phyloP scores from a whole-genome alignment of 2,329 filamentous ascomycete genomes.

The Fusarium graminum region DNA sequence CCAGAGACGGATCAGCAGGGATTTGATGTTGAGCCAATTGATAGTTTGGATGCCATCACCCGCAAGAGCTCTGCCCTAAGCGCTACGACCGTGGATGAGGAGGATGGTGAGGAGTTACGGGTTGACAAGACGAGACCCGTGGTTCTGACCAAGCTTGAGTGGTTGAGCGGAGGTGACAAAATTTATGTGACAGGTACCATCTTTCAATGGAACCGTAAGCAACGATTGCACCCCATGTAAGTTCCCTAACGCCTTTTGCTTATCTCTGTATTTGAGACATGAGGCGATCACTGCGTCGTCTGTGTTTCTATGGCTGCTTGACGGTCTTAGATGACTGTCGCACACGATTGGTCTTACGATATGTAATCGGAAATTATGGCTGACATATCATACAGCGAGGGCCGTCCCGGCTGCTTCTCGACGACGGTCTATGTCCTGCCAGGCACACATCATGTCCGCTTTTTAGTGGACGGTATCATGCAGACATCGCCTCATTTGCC shows the following conservation, averaged over 20 bases:
- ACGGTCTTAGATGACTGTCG: constrained; percentile 42
- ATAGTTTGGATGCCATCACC: constrained; percentile 63
- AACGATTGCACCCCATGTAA: constrained; percentile 86
- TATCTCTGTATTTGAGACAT: constrained; percentile 41
- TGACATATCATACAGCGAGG: constrained; percentile 59
- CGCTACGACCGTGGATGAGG: constrained; percentile 78
- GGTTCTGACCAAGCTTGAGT: constrained; percentile 87
- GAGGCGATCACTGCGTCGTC: constrained; percentile 40
- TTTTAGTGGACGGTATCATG: constrained; percentile 95
- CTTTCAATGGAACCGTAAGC: constrained; percentile 97
- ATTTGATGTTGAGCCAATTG: constrained; percentile 66
- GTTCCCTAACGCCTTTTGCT: constrained; percentile 53
- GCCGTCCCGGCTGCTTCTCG: constrained; percentile 74
- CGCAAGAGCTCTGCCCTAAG: constrained; percentile 71
- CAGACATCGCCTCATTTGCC: constrained; percentile 87
- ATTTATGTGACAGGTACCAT: constrained; percentile 98
- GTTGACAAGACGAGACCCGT: constrained; percentile 81
- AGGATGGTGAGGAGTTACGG: constrained; percentile 80
- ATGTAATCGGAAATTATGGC: constrained; percentile 15
- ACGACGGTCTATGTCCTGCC: constrained; percentile 86
- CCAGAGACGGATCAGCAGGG: constrained; percentile 71
- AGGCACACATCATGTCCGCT: constrained; percentile 96
- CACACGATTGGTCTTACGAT: constrained; percentile 26
- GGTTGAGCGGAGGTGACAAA: constrained; percentile 85
- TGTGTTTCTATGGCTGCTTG: constrained; percentile 47